Base-by-base conservation (phyloP, 768 basidiomycete species). In the Leccinum boreale region DNA sequence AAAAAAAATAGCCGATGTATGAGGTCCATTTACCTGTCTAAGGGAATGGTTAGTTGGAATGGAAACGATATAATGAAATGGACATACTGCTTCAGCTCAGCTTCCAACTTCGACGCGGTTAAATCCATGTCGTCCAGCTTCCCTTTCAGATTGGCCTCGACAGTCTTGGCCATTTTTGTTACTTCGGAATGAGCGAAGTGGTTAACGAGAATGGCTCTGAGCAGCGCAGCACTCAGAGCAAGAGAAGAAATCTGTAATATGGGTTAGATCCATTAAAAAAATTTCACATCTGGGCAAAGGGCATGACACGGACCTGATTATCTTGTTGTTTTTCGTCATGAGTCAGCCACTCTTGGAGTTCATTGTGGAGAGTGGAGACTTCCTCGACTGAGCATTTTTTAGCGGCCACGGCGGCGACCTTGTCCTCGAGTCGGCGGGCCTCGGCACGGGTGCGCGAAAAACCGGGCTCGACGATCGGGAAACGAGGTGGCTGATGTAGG, bases 341-440 rank as follows among this genome's bases (percentile, higher is more conserved):
- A 47, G 76, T 77, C 56, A 92, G 73, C 89, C 89, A 92, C 59
- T 84, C 83, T 70, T 89, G 82, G 60, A 92, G 79, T 75, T 92
- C 90, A 67, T 85, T 82, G 74, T 90, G 87, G 62, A 92, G 81
- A 58, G 80, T 76, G 52, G 85, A 82, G 52, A 92, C 88, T 76
- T 92, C 90, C 71, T 92, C 90, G 59, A 92, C 90, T 39, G 89
- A 90, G 75, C 88, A 90, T 80, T 89, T 91, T 83, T 89, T 89
- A 14, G 84, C 82, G 33, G 90, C 90, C 65, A 91, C 85, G 66
- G 80, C 82, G 56, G 85, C 85, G 57, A 92, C 89, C 73, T 84
- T 90, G 74, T 85, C 84, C 74, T 92, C 90, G 56, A 92, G 78
- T 61, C 82, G 76, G 39, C 85, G 85, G 57, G 83, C 85, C 59